Percentiles rank a stretch among this genome's conserved stretches.
Evolutionary conservation across 345 rosid species (phyloP).

Genomic region (Acer campestre): DNA sequence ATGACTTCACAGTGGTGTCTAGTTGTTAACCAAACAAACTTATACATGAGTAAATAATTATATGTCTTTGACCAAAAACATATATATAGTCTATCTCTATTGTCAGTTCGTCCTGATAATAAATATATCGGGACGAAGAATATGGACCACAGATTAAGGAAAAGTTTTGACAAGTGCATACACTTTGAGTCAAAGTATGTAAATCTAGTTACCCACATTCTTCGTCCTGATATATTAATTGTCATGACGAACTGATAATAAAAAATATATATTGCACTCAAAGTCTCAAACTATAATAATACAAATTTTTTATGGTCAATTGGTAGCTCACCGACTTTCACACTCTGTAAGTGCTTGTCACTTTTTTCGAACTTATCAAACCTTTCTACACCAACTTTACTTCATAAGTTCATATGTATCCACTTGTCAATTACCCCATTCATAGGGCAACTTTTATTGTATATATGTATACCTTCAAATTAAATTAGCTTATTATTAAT

Average conservation of each 20-base stretch:
- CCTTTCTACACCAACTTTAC: background rate
- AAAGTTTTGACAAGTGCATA: no score
- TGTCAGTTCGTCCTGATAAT: no score
- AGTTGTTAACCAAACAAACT: constrained; percentile 8
- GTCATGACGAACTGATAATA: no score
- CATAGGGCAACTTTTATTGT: background rate
- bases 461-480: background rate
- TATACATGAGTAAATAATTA: background rate
- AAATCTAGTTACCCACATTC: no score
- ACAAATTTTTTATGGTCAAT: background rate
- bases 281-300: background rate
- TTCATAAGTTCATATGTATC: background rate
- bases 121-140: no score
- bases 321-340: background rate
- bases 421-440: background rate
- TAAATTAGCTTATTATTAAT: background rate
- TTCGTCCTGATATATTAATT: no score
- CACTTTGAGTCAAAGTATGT: no score
- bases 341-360: no score
- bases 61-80: background rate
- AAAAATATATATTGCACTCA: no score
- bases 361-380: background rate
- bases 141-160: no score
- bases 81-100: no score
- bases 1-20: background rate